Evolutionary conservation across 495 filamentous ascomycete genomes (phyloP).

Genomic region (Penicillium cinerascens): DNA sequence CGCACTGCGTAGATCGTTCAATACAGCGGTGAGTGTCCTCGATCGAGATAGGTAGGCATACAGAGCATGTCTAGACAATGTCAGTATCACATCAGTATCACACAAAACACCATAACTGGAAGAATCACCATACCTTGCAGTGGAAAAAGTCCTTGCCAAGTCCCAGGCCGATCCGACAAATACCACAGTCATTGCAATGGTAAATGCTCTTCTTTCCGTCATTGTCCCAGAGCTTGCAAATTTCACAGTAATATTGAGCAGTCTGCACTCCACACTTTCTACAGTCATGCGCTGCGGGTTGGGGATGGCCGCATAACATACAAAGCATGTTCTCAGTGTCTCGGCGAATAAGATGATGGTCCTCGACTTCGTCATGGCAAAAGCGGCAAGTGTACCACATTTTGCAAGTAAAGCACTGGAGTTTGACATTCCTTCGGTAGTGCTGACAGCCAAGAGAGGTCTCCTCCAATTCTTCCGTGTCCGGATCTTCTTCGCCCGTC

Average conservation of each 20-base stretch:
- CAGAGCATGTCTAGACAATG: conserved; percentile 68
- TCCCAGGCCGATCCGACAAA: conserved; percentile 87
- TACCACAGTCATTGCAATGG: conserved; percentile 94
- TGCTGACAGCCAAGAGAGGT: conserved; percentile 76
- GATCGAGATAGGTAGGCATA: conserved; percentile 83
- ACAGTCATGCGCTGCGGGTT: conserved; percentile 77
- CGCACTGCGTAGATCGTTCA: conserved; percentile 88
- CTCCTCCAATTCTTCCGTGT: conserved; percentile 39
- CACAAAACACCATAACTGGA: neutral
- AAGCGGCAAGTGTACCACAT: conserved; percentile 94
- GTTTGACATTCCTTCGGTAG: conserved; percentile 92
- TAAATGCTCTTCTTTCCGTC: conserved; percentile 90
- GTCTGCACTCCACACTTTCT: conserved; percentile 68
- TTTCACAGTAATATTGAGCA: conserved; percentile 90
- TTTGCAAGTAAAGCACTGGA: conserved; percentile 86
- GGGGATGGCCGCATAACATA: conserved; percentile 89
- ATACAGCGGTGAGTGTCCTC: conserved; percentile 87
- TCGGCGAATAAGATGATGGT: conserved; percentile 74
- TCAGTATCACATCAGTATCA: conserved; percentile 15
- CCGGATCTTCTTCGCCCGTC: conserved; percentile 35
- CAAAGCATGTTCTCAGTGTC: conserved; percentile 95
- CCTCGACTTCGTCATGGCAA: conserved; percentile 85
- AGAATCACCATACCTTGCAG: conserved; percentile 71
- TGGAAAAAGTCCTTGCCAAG: conserved; percentile 96
- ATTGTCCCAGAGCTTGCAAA: conserved; percentile 97